Evolutionary conservation across 768 basidiomycete species (phyloP).

Genomic region (Porpolomopsis calyptriformis): DNA sequence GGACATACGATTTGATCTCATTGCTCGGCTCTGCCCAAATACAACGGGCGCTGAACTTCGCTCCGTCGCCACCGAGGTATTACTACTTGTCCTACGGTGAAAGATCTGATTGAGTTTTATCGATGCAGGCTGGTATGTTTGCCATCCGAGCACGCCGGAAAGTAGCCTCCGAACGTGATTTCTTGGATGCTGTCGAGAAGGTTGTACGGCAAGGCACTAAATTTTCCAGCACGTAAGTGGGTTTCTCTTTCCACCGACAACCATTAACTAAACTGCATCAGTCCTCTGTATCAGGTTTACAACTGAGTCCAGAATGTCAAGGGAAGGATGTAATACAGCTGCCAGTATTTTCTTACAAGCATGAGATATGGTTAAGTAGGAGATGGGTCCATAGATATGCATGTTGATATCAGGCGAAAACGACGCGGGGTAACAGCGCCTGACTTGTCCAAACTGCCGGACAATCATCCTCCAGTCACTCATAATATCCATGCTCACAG

Average conservation of each 20-base stretch:
- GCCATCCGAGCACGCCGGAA: slow-evolving; percentile 95
- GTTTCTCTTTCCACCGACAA: slow-evolving; percentile 11
- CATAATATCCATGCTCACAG: no score
- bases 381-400: no score
- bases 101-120: slow-evolving; percentile 3
- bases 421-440: no score
- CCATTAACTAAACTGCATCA: slow-evolving; percentile 22
- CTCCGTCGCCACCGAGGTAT: slow-evolving; percentile 90
- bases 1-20: slow-evolving; percentile 94
- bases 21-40: slow-evolving; percentile 93
- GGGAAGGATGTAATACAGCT: no score
- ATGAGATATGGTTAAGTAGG: no score
- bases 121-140: slow-evolving; percentile 93
- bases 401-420: no score
- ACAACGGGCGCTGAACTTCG: slow-evolving; percentile 98
- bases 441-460: no score
- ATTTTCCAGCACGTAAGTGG: slow-evolving; percentile 88
- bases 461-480: no score
- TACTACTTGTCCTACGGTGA: slow-evolving; percentile 11
- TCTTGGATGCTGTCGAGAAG: slow-evolving; percentile 96
- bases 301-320: no score
- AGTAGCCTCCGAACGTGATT: slow-evolving; percentile 95
- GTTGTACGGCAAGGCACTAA: slow-evolving; percentile 96
- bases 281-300: slow-evolving; percentile 88
- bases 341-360: no score